Evolutionary conservation across 257 asterid species (phyloP).

Genomic region (Cruciata laevipes): DNA sequence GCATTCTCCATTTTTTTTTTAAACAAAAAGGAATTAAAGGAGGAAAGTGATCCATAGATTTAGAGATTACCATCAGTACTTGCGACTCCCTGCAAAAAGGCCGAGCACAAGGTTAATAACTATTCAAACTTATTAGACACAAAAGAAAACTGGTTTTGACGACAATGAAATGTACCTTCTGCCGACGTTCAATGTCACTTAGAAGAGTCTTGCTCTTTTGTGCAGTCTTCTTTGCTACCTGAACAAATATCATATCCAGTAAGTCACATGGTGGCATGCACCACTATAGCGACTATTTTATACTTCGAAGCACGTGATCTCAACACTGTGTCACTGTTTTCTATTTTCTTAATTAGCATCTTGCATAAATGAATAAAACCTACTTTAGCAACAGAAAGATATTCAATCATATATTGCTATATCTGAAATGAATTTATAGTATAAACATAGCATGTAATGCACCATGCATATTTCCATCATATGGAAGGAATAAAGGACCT

Average conservation of each 20-base stretch:
- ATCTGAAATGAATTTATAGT: background rate
- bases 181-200: slow-evolving; percentile 92
- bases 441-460: background rate
- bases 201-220: slow-evolving; percentile 82
- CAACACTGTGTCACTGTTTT: background rate
- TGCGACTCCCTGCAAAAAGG: slow-evolving; percentile 83
- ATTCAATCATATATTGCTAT: background rate
- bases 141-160: slow-evolving; percentile 7
- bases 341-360: background rate
- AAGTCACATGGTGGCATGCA: background rate
- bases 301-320: background rate
- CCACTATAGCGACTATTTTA: background rate
- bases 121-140: slow-evolving; percentile 11
- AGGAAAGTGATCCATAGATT: background rate
- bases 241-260: slow-evolving; percentile 13
- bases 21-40: background rate
- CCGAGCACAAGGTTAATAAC: slow-evolving; percentile 21
- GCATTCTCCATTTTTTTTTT: background rate
- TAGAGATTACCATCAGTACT: slow-evolving; percentile 72
- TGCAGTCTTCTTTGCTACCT: slow-evolving; percentile 93
- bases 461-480: background rate
- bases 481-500: background rate
- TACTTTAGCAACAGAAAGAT: background rate
- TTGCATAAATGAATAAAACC: background rate
- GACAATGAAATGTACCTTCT: slow-evolving; percentile 46